A percentile compares a stretch with the other conserved stretches of the same genome.
Evolutionary conservation across 75 land plant genomes (phyloP).

Genomic region (Cupressus sempervirens): DNA sequence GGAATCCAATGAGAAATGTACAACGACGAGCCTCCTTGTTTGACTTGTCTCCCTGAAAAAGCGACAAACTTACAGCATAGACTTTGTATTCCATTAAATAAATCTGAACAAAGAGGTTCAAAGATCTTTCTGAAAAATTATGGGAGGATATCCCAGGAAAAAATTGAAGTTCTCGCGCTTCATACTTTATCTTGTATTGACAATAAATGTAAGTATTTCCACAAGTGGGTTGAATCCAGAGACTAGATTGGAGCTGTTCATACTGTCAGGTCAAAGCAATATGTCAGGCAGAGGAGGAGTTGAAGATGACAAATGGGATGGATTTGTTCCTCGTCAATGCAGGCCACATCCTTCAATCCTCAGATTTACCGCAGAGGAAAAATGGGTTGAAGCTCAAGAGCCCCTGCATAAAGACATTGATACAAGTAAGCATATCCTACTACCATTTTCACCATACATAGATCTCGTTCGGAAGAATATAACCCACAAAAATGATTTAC

Average conservation of each 20-base stretch:
- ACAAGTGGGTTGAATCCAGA: not conserved
- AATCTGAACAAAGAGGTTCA: no score
- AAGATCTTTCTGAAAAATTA: no score
- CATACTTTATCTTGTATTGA: not conserved
- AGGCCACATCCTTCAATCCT: conserved; percentile 42
- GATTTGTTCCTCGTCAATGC: conserved; percentile 51
- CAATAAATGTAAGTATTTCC: not conserved
- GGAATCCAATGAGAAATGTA: no score
- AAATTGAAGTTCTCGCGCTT: not conserved
- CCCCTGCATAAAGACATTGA: conserved; percentile 84
- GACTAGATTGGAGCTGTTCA: not conserved
- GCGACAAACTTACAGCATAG: no score
- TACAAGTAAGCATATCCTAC: not conserved
- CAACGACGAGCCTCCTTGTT: no score
- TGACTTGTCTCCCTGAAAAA: no score
- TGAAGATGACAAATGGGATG: conserved; percentile 40
- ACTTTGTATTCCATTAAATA: no score
- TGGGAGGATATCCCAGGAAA: not conserved
- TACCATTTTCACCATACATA: not conserved
- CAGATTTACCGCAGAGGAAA: conserved; percentile 35
- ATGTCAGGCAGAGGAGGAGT: conserved; percentile 94
- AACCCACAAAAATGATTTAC: not conserved
- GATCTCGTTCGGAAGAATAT: not conserved
- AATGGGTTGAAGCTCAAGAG: conserved; percentile 74
- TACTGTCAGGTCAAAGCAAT: conserved; percentile 16